Percentiles rank a stretch among this genome's conserved stretches.
These are phyloP conservation scores for Chloromonas sp. DNA, from an alignment of 163 green algal genomes.

Conservation along the genomic window DNA sequence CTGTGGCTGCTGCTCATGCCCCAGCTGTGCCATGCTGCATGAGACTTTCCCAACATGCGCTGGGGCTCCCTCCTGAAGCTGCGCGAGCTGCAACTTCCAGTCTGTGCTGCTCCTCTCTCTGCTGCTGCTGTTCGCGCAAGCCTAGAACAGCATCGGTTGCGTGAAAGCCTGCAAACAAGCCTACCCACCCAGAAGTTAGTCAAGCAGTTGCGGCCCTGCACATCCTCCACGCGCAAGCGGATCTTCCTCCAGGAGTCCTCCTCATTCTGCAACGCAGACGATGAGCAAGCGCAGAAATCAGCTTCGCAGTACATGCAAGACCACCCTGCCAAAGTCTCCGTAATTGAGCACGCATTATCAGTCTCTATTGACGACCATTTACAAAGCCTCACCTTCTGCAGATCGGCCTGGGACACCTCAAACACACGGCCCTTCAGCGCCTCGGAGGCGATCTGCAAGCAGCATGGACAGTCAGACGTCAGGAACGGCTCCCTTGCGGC, in stretches of 20 bases:
- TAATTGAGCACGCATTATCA: not conserved
- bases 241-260: slow-evolving; percentile 97
- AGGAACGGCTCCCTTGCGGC: not conserved
- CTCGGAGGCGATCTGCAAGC: slow-evolving; percentile 93
- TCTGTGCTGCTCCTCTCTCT: no score
- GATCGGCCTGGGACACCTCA: slow-evolving; percentile 92
- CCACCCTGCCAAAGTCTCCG: not conserved
- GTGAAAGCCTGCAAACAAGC: no score
- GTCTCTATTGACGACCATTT: not conserved
- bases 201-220: slow-evolving; percentile 70
- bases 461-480: not conserved
- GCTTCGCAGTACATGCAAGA: not conserved
- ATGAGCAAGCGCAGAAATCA: no score
- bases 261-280: slow-evolving; percentile 74
- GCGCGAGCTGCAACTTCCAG: no score
- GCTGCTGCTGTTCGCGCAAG: no score
- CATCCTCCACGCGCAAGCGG: slow-evolving; percentile 90
- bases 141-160: no score
- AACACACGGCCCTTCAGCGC: slow-evolving; percentile 96
- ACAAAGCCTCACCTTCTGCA: slow-evolving; percentile 89
- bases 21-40: no score
- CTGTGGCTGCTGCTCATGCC: no score
- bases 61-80: no score
- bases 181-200: not conserved
- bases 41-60: no score